Evolutionary conservation across 345 rosid genomes (phyloP).

Genomic region (Moricandia arvensis): DNA sequence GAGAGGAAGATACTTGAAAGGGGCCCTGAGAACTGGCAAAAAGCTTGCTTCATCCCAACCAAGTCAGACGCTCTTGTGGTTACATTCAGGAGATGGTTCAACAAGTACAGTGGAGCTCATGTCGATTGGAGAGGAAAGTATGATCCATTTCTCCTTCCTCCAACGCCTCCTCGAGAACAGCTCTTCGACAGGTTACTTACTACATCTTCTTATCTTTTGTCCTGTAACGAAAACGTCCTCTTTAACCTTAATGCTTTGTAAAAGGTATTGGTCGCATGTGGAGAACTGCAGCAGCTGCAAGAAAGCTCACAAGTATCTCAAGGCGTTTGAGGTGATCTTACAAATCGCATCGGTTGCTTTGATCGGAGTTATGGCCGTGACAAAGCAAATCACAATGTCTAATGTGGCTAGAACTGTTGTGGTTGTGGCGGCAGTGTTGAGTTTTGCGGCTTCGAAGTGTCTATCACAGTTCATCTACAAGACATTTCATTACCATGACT

Average conservation of each 20-base stretch:
- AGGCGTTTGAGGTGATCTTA: constrained; percentile 51
- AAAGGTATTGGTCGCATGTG: constrained; percentile 84
- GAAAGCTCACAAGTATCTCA: constrained; percentile 58
- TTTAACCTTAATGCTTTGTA: not conserved
- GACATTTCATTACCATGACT: constrained; percentile 70
- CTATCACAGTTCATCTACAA: constrained; percentile 69
- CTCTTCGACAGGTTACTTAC: constrained; percentile 69
- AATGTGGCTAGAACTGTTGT: constrained; percentile 42
- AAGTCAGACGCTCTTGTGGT: constrained; percentile 72
- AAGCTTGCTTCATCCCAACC: constrained; percentile 78
- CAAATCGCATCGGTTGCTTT: constrained; percentile 54
- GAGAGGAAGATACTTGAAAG: constrained; percentile 78
- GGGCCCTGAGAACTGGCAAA: constrained; percentile 78
- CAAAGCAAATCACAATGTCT: constrained; percentile 47
- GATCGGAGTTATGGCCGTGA: constrained; percentile 56
- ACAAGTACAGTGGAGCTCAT: constrained; percentile 59
- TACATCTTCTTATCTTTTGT: not conserved
- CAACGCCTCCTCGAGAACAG: constrained; percentile 70
- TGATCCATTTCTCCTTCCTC: constrained; percentile 66
- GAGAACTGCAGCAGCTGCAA: constrained; percentile 82
- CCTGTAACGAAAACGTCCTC: not conserved
- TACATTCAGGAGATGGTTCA: constrained; percentile 77
- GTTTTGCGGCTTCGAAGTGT: constrained; percentile 76
- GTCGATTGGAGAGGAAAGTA: constrained; percentile 76
- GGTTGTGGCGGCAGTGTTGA: constrained; percentile 47